Conservation (phyloP, 1,284 basidiomycete genomes). For the Cryptococcus deneoformans region DNA sequence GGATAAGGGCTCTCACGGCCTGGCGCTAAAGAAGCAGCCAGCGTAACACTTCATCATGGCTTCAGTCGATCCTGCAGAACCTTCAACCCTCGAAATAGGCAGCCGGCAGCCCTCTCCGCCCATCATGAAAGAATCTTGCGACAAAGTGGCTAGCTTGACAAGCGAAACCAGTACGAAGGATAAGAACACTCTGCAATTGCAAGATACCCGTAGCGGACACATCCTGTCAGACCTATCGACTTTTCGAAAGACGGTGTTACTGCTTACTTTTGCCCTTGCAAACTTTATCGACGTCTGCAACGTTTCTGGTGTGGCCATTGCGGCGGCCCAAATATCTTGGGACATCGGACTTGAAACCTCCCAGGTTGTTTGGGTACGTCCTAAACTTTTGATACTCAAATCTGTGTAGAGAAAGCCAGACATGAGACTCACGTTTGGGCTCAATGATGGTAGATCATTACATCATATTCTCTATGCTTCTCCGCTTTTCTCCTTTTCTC, state of each 20-base stretch:
- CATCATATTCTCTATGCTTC: slow-evolving; percentile 33
- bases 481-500: slow-evolving; percentile 38
- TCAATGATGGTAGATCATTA: slow-evolving; percentile 25
- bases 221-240: neutral
- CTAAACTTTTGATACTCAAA: neutral
- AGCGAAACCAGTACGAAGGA: too few relatives aligned
- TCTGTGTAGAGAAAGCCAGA: neutral
- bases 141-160: too few relatives aligned
- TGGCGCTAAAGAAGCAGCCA: too few relatives aligned
- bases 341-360: slow-evolving; percentile 26
- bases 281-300: slow-evolving; percentile 30
- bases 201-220: neutral
- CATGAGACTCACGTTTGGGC: neutral
- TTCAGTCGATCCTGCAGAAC: too few relatives aligned
- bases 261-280: slow-evolving; percentile 30
- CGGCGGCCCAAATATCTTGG: slow-evolving; percentile 24
- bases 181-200: too few relatives aligned
- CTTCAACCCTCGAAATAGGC: too few relatives aligned
- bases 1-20: too few relatives aligned
- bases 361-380: slow-evolving; percentile 36
- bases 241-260: slow-evolving; percentile 7
- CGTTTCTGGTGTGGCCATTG: slow-evolving; percentile 28
- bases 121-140: too few relatives aligned
- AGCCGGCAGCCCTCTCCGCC: too few relatives aligned
- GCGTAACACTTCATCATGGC: too few relatives aligned